Percentiles rank a stretch among this genome's conserved stretches.
Conservation (phyloP, 2,329 filamentous ascomycete species). For the Helicocarpus griseus region DNA sequence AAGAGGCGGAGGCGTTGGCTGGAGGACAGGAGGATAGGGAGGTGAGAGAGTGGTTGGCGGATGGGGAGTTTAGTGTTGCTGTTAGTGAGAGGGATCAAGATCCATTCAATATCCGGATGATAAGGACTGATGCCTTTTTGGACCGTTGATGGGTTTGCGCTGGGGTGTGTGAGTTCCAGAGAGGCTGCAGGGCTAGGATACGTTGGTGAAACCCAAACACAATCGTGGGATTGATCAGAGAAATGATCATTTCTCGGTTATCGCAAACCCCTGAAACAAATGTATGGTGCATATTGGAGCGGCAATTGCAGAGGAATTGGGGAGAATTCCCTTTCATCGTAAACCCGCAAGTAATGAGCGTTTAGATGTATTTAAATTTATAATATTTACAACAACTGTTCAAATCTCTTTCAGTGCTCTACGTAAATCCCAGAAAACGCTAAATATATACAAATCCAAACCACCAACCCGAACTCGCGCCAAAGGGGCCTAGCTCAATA, state of each 20-base stretch:
- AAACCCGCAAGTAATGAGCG: no score
- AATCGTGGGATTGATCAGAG: background rate
- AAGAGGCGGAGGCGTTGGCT: constrained; percentile 24
- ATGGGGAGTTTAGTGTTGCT: constrained; percentile 52
- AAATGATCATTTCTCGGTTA: no score
- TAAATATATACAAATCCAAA: no score
- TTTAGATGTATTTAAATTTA: no score
- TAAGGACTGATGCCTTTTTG: background rate
- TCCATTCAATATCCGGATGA: constrained; percentile 70
- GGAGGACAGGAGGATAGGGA: constrained; percentile 23
- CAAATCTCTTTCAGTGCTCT: no score
- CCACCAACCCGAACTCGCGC: no score
- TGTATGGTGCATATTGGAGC: background rate
- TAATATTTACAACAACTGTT: no score
- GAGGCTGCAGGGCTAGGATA: background rate
- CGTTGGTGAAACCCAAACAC: background rate
- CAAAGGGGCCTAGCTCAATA: constrained; percentile 45
- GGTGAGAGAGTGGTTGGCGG: constrained; percentile 40
- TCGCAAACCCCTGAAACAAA: no score
- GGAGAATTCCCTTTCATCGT: no score
- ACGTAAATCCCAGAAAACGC: no score
- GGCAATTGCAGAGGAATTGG: no score
- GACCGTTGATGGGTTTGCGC: background rate
- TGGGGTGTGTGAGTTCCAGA: no score
- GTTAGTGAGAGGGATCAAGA: constrained; percentile 76